Evolutionary conservation across 805 yeast species (phyloP).

Genomic region (Candida michaelii): DNA sequence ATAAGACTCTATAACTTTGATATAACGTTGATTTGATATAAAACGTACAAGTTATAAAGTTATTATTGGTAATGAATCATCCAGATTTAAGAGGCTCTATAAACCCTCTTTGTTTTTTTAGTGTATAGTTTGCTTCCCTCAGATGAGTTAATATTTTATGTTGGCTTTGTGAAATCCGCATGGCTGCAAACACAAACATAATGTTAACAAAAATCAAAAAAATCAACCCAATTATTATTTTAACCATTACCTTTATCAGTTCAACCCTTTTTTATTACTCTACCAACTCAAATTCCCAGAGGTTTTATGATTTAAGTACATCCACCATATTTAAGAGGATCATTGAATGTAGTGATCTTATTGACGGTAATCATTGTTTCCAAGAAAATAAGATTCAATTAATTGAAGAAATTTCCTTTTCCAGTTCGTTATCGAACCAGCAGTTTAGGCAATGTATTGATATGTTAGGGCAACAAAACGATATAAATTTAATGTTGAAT

Average conservation of each 20-base stretch:
- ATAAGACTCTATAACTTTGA: no score
- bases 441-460: conserved; percentile 18
- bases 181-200: conserved; percentile 5
- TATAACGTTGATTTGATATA: no score
- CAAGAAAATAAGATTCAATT: conserved; percentile 13
- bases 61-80: no score
- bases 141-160: not conserved
- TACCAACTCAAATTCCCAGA: not conserved
- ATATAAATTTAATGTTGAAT: conserved; percentile 20
- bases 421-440: not conserved
- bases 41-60: no score
- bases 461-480: conserved; percentile 16
- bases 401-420: conserved; percentile 10
- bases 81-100: no score
- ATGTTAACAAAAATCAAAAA: not conserved
- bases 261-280: conserved; percentile 1
- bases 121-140: not conserved
- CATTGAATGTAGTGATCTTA: conserved; percentile 20
- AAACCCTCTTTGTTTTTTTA: not conserved
- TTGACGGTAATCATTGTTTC: conserved; percentile 21
- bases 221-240: conserved; percentile 1
- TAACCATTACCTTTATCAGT: not conserved
- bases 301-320: not conserved
- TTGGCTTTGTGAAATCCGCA: not conserved
- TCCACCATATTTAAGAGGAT: conserved; percentile 10